Evolutionary conservation across 768 basidiomycete species (phyloP), one percentile per base, ranked within the genome.

Genomic region (Mycena polygramma): DNA sequence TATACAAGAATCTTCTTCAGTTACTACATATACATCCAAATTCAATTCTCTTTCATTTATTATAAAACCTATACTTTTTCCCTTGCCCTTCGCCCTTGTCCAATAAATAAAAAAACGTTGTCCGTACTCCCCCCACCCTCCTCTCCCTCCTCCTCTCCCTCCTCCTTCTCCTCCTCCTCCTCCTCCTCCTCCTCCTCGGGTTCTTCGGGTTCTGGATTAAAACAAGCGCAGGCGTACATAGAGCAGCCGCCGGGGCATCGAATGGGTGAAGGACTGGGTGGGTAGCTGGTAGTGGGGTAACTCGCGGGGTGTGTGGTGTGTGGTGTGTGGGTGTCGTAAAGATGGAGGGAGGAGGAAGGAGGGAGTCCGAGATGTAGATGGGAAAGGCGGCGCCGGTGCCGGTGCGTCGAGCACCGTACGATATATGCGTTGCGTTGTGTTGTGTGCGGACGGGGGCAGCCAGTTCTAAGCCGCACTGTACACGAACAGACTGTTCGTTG

Each of bases 401-500:
- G 51, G 49, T 41, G 41, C 41, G 41, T 41, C 41, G 41, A 41
- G 41, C 41, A 52, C 24, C 7, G 37, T 7, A 24, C 5, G 10
- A 49, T 36, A 13, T 17, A 20, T 62, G 61, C 30, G 26, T 15
- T 37, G 48, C 9, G 24, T 39, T 9, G 37, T 10, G 13, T 17
- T 19, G 19, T 19, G 19, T 26, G 51, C 19, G 51, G 17, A 7
- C 4, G 19, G 19, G 17, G 17, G 11, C 15, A 10, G 22, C 20
- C 37, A 22, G 26, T 17, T 35, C 58, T 80, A 89, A 80, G 87
- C 88, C 74, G 89, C 91, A 80, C 91, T 93, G 82, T 93, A 93
- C 79, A 94, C 83, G 87, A 92, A 97, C 82, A 98, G 83, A 83
- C 97, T 98, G 87, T 98, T 98, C 77, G 96, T 98, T 49, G 96